Evolutionary conservation across 257 asterid genomes (phyloP), one percentile per base, ranked within the genome.

Genomic region (Primulina eburnea): DNA sequence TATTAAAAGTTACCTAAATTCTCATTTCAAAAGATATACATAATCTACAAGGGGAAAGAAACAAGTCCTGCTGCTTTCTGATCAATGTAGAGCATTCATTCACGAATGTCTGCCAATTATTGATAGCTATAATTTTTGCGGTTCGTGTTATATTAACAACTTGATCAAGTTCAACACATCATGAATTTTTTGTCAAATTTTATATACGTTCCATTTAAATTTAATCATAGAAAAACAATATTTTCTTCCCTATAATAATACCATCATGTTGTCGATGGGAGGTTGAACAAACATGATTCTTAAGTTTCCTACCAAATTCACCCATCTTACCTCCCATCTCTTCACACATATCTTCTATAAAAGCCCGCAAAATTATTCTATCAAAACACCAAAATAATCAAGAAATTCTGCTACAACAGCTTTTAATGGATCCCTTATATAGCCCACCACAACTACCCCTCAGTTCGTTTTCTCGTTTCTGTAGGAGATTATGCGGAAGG

Each of bases 281-380:
- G 70, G 77, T 71, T 71, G 74, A 67, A 67, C 80, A 66, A 71
- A 67, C 71, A 63, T 60, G 16, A 37, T 33, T 33, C 14, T 4
- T 4, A 18, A 11, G 37, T 24, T 71, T 77, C 81, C 64, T 56
- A 26, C 77, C 81, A 57, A 72, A 71, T 56, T 43, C 71, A 67
- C 10, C 74, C 26, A 62, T 72, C 62, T 33, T 26, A 35, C 18
- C 40, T 71, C 66, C 37, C 1, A 52, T 2, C 37, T 26, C 38
- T 65, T 43, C 21, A 14, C 16, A 33, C 4, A 53, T 20, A 38
- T 55, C 75, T 32, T 21, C 58, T 67, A 73, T 55, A 35, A 77
- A 55, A 32, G 26, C 21, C 17, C 56, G 18, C 21, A 18, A 4
- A 55, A 7, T 53, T 0, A 18, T 43, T 11, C 55, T 0, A 43